Base-by-base conservation (phyloP, 495 filamentous ascomycete genomes). In the Annulohypoxylon moriforme region DNA sequence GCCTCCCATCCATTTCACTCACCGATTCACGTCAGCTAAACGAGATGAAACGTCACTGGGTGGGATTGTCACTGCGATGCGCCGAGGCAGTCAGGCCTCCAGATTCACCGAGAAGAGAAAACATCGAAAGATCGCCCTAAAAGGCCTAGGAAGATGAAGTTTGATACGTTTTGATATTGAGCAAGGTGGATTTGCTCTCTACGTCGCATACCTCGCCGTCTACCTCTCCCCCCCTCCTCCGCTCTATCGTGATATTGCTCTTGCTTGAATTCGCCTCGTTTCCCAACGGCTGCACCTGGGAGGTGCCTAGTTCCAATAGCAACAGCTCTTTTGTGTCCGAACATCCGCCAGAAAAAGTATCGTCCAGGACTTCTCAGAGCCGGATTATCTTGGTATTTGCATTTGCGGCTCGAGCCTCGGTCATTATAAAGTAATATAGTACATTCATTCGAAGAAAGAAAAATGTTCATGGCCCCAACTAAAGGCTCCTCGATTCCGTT, bases 361-460 rank as follows among this genome's bases (percentile, higher is more conserved):
- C 29, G 46, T 56, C 24, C 46, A 64, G 60, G 46, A 50, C 55
- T 34, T 57, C 24, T 61, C 47, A 13, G 42, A 53, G 27, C 46
- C 60, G 22, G 38, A 33, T 36, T 44, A 0, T 56, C 61, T 55
- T 64, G 57, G 29, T 65, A 64, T 68, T 44, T 64, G 53, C 60
- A 60, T 55, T 42, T 53, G 55, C 53, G 64, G 64, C 60, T 57
- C 24, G 22, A 50, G 42, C 38, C 62, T 25, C 46, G 42, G 42
- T 73, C 62, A 74, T 74, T 74, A 74, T 74, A 71, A 71, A 68
- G 40, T 68, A 67, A 60, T 76, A 76, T 76, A 72, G 71, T 75
- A 75, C 74, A 78, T 76, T 62, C 71, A 58, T 31, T 58, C 55
- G 47, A 69, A 68, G 64, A 69, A 58, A 44, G 34, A 36, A 59